These are phyloP conservation scores for Neoarthrinium moseri DNA, from an alignment of 2,329 filamentous ascomycete species.

Conservation along the genomic window DNA sequence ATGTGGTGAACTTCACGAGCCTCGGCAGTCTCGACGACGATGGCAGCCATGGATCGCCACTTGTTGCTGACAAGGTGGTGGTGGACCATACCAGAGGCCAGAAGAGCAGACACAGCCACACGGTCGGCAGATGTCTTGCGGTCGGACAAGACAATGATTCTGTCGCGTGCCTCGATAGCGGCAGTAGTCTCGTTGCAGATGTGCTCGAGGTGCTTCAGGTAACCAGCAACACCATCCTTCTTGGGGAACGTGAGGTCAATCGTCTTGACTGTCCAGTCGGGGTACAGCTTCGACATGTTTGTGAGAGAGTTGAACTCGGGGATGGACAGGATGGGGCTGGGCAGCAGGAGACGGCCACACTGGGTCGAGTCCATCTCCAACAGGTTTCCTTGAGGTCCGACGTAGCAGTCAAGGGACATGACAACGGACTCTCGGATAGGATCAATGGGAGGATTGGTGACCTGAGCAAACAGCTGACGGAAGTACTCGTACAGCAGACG, in stretches of 20 bases:
- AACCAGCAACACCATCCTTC: constrained; percentile 76
- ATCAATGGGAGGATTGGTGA: constrained; percentile 96
- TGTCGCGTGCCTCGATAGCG: constrained; percentile 79
- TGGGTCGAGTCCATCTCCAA: constrained; percentile 91
- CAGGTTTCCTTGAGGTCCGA: constrained; percentile 92
- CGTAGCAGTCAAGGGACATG: constrained; percentile 96
- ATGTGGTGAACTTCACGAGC: constrained; percentile 98
- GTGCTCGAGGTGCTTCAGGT: constrained; percentile 80
- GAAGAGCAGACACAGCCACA: constrained; percentile 79
- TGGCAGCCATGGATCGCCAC: constrained; percentile 84
- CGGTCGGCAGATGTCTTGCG: constrained; percentile 80
- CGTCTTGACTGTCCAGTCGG: constrained; percentile 81
- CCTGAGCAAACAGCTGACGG: constrained; percentile 94
- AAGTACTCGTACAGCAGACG: constrained; percentile 95
- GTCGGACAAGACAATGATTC: constrained; percentile 86
- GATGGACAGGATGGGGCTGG: constrained; percentile 85
- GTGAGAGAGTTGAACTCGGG: constrained; percentile 87
- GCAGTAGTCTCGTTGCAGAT: constrained; percentile 85
- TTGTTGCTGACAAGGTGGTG: constrained; percentile 95
- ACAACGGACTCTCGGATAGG: constrained; percentile 96
- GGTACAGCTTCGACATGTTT: constrained; percentile 70
- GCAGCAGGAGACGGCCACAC: constrained; percentile 80
- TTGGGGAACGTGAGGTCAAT: constrained; percentile 96
- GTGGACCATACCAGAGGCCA: constrained; percentile 91
- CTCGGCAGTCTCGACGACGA: constrained; percentile 90